A percentile compares a stretch with the other conserved stretches of the same genome.
phyloP scores from a whole-genome alignment of 805 yeast genomes.

The Saccharomycopsis microspora region DNA sequence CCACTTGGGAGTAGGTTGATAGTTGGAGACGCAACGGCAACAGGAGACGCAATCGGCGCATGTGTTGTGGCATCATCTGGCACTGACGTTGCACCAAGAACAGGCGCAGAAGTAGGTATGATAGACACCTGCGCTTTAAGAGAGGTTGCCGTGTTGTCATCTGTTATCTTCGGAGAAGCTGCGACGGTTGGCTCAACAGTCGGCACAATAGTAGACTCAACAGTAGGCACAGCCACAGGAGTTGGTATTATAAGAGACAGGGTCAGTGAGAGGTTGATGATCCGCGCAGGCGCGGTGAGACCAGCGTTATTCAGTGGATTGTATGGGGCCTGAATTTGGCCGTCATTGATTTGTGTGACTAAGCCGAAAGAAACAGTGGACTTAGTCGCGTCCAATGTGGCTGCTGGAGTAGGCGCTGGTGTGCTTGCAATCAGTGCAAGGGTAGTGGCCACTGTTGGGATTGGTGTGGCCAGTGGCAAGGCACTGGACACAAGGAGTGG shows the following conservation, averaged over 20 bases:
- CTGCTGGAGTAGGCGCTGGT: background rate
- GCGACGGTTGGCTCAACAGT: background rate
- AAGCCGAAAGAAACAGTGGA: slow-evolving; percentile 1
- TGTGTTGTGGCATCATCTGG: background rate
- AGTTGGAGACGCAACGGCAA: background rate
- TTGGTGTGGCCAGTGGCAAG: too few relatives aligned
- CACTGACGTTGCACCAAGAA: background rate
- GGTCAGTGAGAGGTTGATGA: background rate
- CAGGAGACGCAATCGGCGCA: background rate
- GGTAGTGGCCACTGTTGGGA: too few relatives aligned
- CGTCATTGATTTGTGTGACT: slow-evolving; percentile 15
- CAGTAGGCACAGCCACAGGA: background rate
- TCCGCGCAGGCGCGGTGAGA: background rate
- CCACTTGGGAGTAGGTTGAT: background rate
- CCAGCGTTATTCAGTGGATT: background rate
- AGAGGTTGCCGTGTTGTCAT: background rate
- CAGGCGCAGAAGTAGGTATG: background rate
- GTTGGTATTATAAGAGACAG: background rate
- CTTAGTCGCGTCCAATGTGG: slow-evolving; percentile 2
- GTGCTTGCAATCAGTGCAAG: too few relatives aligned
- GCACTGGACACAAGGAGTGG: too few relatives aligned
- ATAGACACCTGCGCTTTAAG: background rate
- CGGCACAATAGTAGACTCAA: too few relatives aligned
- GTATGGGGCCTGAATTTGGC: slow-evolving; percentile 15
- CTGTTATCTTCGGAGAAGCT: background rate